Conservation (phyloP, 2,329 filamentous ascomycete genomes). For the Pseudogymnoascus sp. region DNA sequence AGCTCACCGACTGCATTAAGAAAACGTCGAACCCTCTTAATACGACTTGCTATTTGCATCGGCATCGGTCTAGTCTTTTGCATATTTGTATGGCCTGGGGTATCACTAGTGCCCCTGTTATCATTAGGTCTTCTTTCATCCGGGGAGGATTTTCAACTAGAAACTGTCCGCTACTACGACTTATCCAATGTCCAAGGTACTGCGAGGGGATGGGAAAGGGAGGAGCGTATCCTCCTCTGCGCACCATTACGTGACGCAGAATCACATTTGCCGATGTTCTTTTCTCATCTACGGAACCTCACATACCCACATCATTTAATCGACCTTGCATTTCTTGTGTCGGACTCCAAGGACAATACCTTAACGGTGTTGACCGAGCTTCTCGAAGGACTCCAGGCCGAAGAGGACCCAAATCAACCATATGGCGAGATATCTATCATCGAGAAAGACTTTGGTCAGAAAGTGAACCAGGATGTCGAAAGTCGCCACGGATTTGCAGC, state of each 20-base stretch:
- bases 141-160: conserved; percentile 66
- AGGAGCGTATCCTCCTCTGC: conserved; percentile 90
- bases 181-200: conserved; percentile 85
- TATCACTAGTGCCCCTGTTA: conserved; percentile 49
- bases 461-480: conserved; percentile 95
- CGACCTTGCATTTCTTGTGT: conserved; percentile 92
- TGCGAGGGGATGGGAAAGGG: conserved; percentile 87
- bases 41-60: conserved; percentile 54
- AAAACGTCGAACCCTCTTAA: conserved; percentile 63
- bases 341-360: conserved; percentile 92
- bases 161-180: conserved; percentile 96
- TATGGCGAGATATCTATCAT: conserved; percentile 97
- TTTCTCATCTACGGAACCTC: conserved; percentile 90
- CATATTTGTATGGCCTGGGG: conserved; percentile 67
- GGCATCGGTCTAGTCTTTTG: conserved; percentile 56
- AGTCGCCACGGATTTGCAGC: conserved; percentile 95
- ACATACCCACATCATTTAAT: conserved; percentile 96
- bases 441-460: conserved; percentile 97
- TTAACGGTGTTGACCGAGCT: conserved; percentile 65
- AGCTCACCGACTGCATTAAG: conserved; percentile 62
- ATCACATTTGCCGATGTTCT: conserved; percentile 93
- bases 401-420: conserved; percentile 68
- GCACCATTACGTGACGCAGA: conserved; percentile 90
- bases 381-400: conserved; percentile 69
- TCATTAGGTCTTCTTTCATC: conserved; percentile 64